Evolutionary conservation across 2,329 filamentous ascomycete species (phyloP).

Genomic region (Fusarium equiseti): DNA sequence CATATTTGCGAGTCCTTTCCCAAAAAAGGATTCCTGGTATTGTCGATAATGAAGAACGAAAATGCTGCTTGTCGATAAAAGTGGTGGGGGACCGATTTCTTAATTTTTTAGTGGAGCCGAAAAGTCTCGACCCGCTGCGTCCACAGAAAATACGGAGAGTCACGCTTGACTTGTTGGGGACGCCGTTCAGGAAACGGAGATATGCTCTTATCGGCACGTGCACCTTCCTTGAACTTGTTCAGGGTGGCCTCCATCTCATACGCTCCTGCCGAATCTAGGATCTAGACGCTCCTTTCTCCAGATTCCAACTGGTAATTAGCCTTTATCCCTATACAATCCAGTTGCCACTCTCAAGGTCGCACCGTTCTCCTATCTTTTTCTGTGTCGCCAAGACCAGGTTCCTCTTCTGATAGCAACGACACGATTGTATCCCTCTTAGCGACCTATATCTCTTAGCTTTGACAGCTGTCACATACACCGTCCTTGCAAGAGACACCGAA

Average conservation of each 20-base stretch:
- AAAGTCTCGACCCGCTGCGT: conserved; percentile 20
- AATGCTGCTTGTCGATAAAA: conserved; percentile 40
- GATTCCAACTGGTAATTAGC: conserved; percentile 34
- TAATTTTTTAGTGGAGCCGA: conserved; percentile 49
- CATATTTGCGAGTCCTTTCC: conserved; percentile 56
- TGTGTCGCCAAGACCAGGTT: conserved; percentile 4
- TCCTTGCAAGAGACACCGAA: conserved; percentile 28
- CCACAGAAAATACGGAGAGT: conserved; percentile 14
- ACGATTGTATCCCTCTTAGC: conserved; percentile 15
- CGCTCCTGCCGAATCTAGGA: conserved; percentile 47
- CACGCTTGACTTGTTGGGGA: conserved; percentile 20
- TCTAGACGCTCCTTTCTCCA: conserved; percentile 47
- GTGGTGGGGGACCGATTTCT: conserved; percentile 46
- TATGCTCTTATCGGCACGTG: conserved; percentile 46
- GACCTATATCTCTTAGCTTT: conserved; percentile 34
- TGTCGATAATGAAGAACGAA: conserved; percentile 28
- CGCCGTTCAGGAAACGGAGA: conserved; percentile 17
- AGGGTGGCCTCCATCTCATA: conserved; percentile 42
- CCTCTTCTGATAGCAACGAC: conserved; percentile 8
- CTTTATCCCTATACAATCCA: conserved; percentile 35
- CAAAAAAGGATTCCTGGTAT: conserved; percentile 25
- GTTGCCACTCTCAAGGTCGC: conserved; percentile 34
- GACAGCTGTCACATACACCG: conserved; percentile 44
- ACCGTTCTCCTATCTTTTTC: conserved; percentile 14
- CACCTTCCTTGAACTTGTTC: conserved; percentile 33